These are phyloP conservation scores for Trichoderma sp. DNA, from an alignment of 2,329 filamentous ascomycete species.

Conservation along the genomic window DNA sequence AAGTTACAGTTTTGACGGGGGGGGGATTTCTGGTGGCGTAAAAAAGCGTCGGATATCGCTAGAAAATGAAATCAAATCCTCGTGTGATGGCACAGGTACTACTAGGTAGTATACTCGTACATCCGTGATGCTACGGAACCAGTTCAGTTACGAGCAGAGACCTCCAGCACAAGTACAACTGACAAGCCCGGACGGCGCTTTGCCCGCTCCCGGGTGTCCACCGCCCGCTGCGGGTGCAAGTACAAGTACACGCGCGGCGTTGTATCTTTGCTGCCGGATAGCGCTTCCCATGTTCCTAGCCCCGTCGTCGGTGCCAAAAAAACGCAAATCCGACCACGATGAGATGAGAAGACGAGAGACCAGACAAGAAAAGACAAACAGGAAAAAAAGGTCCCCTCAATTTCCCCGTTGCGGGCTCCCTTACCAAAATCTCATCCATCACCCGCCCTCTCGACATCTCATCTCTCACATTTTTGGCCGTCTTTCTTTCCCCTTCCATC, in stretches of 20 bases:
- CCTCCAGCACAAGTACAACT: not conserved
- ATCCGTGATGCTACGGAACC: too few species aligned
- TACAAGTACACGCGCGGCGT: not conserved
- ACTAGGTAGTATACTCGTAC: too few species aligned
- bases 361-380: not conserved
- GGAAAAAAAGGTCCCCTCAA: not conserved
- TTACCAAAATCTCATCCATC: slow-evolving; percentile 15
- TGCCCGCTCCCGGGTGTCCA: not conserved
- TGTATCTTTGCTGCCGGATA: not conserved
- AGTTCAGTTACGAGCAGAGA: not conserved
- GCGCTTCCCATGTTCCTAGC: not conserved
- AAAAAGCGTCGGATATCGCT: slow-evolving; percentile 5
- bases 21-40: not conserved
- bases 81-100: not conserved
- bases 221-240: not conserved
- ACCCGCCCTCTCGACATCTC: not conserved
- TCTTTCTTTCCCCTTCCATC: not conserved
- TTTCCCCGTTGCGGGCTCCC: not conserved
- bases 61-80: not conserved
- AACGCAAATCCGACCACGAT: not conserved
- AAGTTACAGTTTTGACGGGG: not conserved
- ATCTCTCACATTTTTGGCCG: slow-evolving; percentile 16
- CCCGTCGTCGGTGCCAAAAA: not conserved
- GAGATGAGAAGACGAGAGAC: not conserved
- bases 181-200: not conserved